Evolutionary conservation across 768 basidiomycete genomes (phyloP).

Genomic region (Macrolepiota dolichaula): DNA sequence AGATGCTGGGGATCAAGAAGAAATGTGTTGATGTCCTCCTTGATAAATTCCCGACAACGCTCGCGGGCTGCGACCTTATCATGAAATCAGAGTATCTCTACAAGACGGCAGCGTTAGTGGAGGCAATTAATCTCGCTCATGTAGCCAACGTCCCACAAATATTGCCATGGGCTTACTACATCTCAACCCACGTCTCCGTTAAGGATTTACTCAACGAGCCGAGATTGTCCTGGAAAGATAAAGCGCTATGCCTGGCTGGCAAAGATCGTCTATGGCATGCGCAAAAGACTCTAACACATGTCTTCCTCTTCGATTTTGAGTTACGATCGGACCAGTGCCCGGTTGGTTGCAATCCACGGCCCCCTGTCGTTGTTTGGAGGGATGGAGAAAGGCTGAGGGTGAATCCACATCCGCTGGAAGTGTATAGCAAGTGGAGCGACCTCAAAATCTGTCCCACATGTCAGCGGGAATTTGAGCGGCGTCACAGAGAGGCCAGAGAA

Average conservation of each 20-base stretch:
- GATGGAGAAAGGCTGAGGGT: conserved; percentile 29
- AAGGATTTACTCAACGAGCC: conserved; percentile 31
- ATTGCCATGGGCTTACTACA: conserved; percentile 44
- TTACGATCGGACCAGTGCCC: conserved; percentile 25
- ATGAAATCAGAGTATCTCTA: conserved; percentile 33
- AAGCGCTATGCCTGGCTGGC: conserved; percentile 37
- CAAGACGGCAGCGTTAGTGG: conserved; percentile 32
- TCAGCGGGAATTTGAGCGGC: conserved; percentile 22
- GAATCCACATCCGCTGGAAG: conserved; percentile 35
- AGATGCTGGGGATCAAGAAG: conserved; percentile 30
- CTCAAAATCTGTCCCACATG: conserved; percentile 32
- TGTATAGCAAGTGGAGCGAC: conserved; percentile 30
- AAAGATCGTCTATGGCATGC: conserved; percentile 37
- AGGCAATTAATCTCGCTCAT: conserved; percentile 38
- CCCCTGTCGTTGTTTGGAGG: conserved; percentile 17
- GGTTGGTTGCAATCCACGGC: conserved; percentile 22
- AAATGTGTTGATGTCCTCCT: conserved; percentile 37
- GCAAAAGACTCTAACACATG: conserved; percentile 34
- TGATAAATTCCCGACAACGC: conserved; percentile 38
- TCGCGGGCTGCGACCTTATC: conserved; percentile 35
- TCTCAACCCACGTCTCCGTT: conserved; percentile 35
- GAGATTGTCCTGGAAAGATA: conserved; percentile 37
- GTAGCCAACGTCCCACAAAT: conserved; percentile 36
- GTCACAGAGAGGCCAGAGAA: conserved; percentile 31
- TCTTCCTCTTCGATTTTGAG: conserved; percentile 33